phyloP scores from a whole-genome alignment of 345 rosid genomes.

The Conringia planisiliqua region DNA sequence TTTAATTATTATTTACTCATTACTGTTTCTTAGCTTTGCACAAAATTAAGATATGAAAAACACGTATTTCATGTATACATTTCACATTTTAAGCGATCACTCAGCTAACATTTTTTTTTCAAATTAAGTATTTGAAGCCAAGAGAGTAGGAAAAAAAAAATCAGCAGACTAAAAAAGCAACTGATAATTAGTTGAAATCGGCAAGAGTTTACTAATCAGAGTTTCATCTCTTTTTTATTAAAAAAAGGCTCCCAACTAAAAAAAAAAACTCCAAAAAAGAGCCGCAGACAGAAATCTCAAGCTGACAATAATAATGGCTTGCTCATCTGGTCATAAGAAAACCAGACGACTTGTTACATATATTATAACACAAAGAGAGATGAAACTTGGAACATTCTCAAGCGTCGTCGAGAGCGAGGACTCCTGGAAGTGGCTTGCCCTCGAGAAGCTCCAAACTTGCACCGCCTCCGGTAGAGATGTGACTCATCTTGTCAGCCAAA shows the following conservation, averaged over 20 bases:
- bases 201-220: not conserved
- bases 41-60: too few relatives aligned
- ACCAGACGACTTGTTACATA: conserved; percentile 22
- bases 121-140: not conserved
- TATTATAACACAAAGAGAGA: conserved; percentile 18
- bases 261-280: conserved; percentile 15
- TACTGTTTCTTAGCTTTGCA: too few relatives aligned
- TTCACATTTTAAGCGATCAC: too few relatives aligned
- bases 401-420: conserved; percentile 77
- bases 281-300: conserved; percentile 22
- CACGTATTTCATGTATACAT: too few relatives aligned
- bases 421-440: conserved; percentile 85
- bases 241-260: not conserved
- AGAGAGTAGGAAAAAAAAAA: not conserved
- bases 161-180: not conserved
- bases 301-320: not conserved
- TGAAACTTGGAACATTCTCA: not conserved
- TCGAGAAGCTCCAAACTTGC: conserved; percentile 89
- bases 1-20: not conserved
- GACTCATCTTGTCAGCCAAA: conserved; percentile 77
- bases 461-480: conserved; percentile 91
- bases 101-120: too few relatives aligned
- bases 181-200: not conserved
- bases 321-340: conserved; percentile 13
- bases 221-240: conserved; percentile 11